These are phyloP conservation scores for Hypoxylon sp. DNA, from an alignment of 2,329 filamentous ascomycete genomes.

Conservation along the genomic window DNA sequence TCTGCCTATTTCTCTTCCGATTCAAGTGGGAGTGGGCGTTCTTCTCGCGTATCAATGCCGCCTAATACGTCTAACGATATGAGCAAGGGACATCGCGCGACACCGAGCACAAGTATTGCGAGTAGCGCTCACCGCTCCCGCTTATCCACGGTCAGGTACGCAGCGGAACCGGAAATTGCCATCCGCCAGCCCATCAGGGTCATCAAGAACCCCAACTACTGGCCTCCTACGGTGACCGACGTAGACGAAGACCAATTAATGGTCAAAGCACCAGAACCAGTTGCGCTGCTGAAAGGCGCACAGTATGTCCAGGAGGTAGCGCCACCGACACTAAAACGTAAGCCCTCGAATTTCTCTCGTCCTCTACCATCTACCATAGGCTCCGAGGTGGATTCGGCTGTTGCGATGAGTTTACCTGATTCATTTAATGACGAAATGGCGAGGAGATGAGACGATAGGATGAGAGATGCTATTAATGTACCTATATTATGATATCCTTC, in stretches of 20 bases:
- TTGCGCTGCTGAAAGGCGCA: constrained; percentile 30
- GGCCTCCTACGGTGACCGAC: constrained; percentile 19
- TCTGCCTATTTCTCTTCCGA: constrained; percentile 28
- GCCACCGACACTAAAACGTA: constrained; percentile 28
- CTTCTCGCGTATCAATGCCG: constrained; percentile 18
- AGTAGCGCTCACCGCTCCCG: constrained; percentile 48
- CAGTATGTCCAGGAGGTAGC: constrained; percentile 33
- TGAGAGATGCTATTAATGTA: constrained; percentile 30
- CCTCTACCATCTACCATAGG: constrained; percentile 40
- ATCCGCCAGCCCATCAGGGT: constrained; percentile 49
- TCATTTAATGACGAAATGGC: constrained; percentile 22
- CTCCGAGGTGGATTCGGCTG: constrained; percentile 29
- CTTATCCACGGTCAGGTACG: constrained; percentile 51
- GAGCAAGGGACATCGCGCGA: constrained; percentile 26
- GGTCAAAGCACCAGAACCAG: constrained; percentile 40
- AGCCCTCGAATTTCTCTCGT: constrained; percentile 50
- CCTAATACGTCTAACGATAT: constrained; percentile 6
- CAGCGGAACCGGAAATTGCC: constrained; percentile 50
- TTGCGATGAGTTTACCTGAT: constrained; percentile 37
- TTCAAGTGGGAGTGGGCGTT: constrained; percentile 13
- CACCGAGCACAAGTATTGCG: constrained; percentile 49
- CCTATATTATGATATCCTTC: constrained; percentile 29
- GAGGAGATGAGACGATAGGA: constrained; percentile 7
- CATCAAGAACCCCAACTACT: constrained; percentile 48
- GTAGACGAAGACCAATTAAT: constrained; percentile 9